These are phyloP conservation scores for Posidonia australis DNA, from an alignment of 106 monocot genomes.

Conservation along the genomic window DNA sequence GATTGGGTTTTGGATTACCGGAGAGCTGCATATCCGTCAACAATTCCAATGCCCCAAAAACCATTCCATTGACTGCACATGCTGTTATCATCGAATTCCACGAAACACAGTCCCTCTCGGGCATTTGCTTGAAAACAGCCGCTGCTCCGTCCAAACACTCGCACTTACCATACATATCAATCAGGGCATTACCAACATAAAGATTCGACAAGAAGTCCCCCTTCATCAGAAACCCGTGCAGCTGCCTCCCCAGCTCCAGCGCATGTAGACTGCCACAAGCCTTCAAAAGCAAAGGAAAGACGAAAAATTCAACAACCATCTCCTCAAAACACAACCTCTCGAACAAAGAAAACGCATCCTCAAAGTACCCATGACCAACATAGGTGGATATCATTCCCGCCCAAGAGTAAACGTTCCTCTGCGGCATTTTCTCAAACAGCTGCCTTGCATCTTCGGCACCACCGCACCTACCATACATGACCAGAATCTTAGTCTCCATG, in stretches of 20 bases:
- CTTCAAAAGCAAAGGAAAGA: constrained; percentile 33
- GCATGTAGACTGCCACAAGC: constrained; percentile 18
- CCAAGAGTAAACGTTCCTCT: constrained; percentile 34
- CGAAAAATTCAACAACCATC: constrained; percentile 29
- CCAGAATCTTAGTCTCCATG: constrained; percentile 32
- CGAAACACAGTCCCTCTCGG: constrained; percentile 25
- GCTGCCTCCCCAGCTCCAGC: constrained; percentile 17
- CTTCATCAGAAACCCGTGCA: constrained; percentile 35
- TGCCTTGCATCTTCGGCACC: constrained; percentile 5
- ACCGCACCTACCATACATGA: constrained; percentile 29
- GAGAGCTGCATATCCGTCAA: constrained; percentile 20
- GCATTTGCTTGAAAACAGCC: constrained; percentile 26
- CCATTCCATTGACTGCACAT: constrained; percentile 20
- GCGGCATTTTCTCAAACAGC: constrained; percentile 45
- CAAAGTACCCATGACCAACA: constrained; percentile 15
- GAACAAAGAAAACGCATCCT: constrained; percentile 13
- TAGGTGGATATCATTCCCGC: constrained; percentile 20
- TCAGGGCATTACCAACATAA: constrained; percentile 39
- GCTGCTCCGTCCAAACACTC: constrained; percentile 15
- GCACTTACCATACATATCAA: constrained; percentile 51
- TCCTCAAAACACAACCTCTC: constrained; percentile 11
- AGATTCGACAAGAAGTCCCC: constrained; percentile 18
- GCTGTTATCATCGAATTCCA: constrained; percentile 41
- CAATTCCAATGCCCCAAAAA: constrained; percentile 19
- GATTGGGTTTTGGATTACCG: constrained; percentile 14